phyloP scores from a whole-genome alignment of 2,329 filamentous ascomycete genomes.

The Cladophialophora chaetospira region DNA sequence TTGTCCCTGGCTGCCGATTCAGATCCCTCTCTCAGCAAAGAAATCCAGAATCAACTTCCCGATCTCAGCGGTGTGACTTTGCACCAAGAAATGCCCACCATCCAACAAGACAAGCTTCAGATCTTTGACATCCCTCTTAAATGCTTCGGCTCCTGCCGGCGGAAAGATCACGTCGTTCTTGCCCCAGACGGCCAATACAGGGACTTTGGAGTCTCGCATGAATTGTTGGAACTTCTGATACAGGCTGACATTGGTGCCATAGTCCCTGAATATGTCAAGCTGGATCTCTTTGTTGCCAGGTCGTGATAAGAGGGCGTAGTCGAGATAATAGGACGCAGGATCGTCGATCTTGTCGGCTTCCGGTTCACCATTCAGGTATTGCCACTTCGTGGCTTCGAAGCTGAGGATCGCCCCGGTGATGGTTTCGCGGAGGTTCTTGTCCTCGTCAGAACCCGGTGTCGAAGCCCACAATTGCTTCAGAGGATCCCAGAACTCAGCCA shows the following conservation, averaged over 20 bases:
- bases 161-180: constrained; percentile 55
- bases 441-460: constrained; percentile 33
- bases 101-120: constrained; percentile 56
- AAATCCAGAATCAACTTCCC: constrained; percentile 42
- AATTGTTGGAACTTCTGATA: constrained; percentile 61
- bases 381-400: constrained; percentile 41
- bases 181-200: constrained; percentile 61
- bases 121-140: constrained; percentile 51
- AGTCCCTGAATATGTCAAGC: constrained; percentile 60
- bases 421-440: constrained; percentile 39
- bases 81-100: constrained; percentile 59
- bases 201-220: constrained; percentile 53
- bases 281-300: constrained; percentile 56
- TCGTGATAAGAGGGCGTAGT: constrained; percentile 55
- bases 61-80: constrained; percentile 44
- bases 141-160: constrained; percentile 57
- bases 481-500: constrained; percentile 56
- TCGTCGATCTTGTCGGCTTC: constrained; percentile 31
- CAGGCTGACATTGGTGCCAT: constrained; percentile 56
- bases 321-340: constrained; percentile 48
- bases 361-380: constrained; percentile 36
- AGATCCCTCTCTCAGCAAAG: constrained; percentile 32
- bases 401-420: constrained; percentile 42
- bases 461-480: constrained; percentile 51
- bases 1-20: not conserved